A percentile compares a stretch with the other conserved stretches of the same genome.
phyloP scores from a whole-genome alignment of 2,329 filamentous ascomycete species.

The Aspergillus sp. region DNA sequence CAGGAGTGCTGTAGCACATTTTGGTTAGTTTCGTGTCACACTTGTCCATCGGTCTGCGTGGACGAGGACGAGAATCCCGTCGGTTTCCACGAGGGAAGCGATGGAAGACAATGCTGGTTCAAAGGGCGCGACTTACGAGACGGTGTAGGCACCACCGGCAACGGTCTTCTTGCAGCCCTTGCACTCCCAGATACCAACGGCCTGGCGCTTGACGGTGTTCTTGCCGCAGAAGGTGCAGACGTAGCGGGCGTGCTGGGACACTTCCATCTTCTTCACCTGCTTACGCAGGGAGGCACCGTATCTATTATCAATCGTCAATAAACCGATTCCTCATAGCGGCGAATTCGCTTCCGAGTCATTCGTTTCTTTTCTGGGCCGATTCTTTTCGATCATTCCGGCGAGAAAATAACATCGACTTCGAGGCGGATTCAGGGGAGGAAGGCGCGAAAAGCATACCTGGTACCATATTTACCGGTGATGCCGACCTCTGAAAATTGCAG shows the following conservation, averaged over 20 bases:
- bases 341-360: conserved; percentile 14
- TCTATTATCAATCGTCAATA: conserved; percentile 50
- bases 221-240: conserved; percentile 99
- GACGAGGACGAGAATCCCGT: background rate
- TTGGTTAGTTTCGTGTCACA: conserved; percentile 14
- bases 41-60: background rate
- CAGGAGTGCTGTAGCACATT: conserved; percentile 66
- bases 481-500: conserved; percentile 66
- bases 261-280: conserved; percentile 99
- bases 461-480: conserved; percentile 98
- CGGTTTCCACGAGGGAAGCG: background rate
- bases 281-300: conserved; percentile 99
- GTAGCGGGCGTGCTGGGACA: conserved; percentile 96
- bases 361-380: conserved; percentile 7
- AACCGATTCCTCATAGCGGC: conserved; percentile 9
- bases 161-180: conserved; percentile 90
- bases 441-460: conserved; percentile 64
- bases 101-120: background rate
- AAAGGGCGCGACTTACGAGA: conserved; percentile 71
- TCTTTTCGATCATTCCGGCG: conserved; percentile 10
- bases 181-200: conserved; percentile 97
- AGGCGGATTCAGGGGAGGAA: conserved; percentile 16
- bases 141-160: conserved; percentile 89
- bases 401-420: conserved; percentile 12
- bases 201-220: conserved; percentile 84